Conservation (phyloP, 306 rosid genomes). For the Lathyrus oleraceus region DNA sequence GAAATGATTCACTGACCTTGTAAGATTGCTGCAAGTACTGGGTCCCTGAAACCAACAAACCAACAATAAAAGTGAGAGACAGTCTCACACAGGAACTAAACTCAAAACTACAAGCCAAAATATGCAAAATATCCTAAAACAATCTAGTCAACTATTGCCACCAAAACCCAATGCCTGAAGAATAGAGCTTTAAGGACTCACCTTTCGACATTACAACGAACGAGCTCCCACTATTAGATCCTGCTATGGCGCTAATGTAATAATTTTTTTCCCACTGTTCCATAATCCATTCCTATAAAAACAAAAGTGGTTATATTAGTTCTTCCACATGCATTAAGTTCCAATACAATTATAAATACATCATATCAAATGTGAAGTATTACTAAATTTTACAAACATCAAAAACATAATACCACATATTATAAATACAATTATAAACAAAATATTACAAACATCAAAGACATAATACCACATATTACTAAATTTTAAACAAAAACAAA, state of each 20-base stretch:
- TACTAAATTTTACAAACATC: conserved; percentile 11
- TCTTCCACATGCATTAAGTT: conserved; percentile 49
- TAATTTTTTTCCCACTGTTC: conserved; percentile 89
- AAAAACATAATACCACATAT: conserved; percentile 5
- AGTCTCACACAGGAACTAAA: neutral
- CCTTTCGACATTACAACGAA: conserved; percentile 95
- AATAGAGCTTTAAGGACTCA: conserved; percentile 28
- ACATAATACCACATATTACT: neutral
- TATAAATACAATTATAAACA: no score
- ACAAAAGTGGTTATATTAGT: conserved; percentile 21
- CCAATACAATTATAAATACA: conserved; percentile 1
- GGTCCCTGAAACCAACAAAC: conserved; percentile 58
- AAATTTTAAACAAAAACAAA: neutral
- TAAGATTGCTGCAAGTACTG: conserved; percentile 83
- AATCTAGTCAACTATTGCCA: conserved; percentile 19
- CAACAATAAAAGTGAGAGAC: conserved; percentile 6
- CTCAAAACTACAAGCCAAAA: neutral
- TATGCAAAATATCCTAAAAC: neutral
- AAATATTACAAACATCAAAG: conserved; percentile 15
- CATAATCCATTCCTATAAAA: conserved; percentile 89
- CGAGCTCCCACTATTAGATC: conserved; percentile 74
- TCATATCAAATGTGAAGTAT: conserved; percentile 4
- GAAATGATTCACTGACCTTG: conserved; percentile 92
- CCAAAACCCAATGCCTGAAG: conserved; percentile 3
- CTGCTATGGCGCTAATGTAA: conserved; percentile 85